phyloP scores from a whole-genome alignment of 192 early-diverging fungal genomes.

The Backusella sp. region DNA sequence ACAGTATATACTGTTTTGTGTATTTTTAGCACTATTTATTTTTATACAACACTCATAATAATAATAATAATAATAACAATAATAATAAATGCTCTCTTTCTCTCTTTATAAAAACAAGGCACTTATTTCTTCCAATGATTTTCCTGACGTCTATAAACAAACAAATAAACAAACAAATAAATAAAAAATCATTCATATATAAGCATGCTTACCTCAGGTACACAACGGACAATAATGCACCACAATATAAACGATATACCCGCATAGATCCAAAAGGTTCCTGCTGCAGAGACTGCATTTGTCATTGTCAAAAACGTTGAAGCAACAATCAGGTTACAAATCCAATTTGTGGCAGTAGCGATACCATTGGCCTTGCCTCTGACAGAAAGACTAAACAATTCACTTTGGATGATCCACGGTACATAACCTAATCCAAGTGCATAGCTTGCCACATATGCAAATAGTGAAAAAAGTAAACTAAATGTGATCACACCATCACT shows the following conservation, averaged over 20 bases:
- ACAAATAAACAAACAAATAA: background rate
- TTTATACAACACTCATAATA: background rate
- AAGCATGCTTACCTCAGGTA: conserved; percentile 59
- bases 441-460: conserved; percentile 35
- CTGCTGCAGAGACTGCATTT: conserved; percentile 52
- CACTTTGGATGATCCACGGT: conserved; percentile 75
- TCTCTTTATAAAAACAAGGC: background rate
- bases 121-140: conserved; percentile 16
- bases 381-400: conserved; percentile 72
- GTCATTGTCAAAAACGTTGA: conserved; percentile 63
- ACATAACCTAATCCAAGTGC: conserved; percentile 50
- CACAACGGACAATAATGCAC: conserved; percentile 53
- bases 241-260: conserved; percentile 45
- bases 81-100: background rate
- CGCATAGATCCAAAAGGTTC: conserved; percentile 58
- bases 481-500: conserved; percentile 8
- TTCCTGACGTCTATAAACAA: conserved; percentile 5
- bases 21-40: conserved; percentile 7
- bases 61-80: background rate
- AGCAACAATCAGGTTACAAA: conserved; percentile 68
- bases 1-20: background rate
- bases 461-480: conserved; percentile 12
- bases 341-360: conserved; percentile 80
- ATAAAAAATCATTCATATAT: background rate
- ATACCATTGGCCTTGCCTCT: conserved; percentile 75